Conservation (phyloP, 495 filamentous ascomycete genomes). For the Diplogelasinospora grovesii region DNA sequence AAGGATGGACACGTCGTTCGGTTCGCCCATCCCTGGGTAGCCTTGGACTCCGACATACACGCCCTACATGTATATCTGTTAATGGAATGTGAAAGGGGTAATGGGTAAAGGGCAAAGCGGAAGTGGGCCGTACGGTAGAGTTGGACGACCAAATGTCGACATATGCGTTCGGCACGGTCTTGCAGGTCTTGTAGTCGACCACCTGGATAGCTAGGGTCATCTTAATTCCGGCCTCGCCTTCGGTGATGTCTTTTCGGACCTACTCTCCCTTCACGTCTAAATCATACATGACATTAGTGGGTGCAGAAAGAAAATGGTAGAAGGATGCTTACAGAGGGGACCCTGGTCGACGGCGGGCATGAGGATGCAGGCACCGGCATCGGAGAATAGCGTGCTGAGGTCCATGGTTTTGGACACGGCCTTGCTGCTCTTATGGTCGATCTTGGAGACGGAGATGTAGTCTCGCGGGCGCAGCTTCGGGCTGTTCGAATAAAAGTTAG, state of each 20-base stretch:
- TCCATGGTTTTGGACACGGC: conserved; percentile 42
- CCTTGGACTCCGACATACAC: conserved; percentile 53
- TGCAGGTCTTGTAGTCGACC: conserved; percentile 53
- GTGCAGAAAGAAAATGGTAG: neutral
- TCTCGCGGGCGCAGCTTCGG: conserved; percentile 19
- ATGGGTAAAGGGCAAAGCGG: too few species aligned
- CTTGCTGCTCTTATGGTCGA: conserved; percentile 53
- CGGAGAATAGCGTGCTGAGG: conserved; percentile 43
- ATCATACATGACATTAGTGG: neutral
- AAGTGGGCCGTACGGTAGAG: conserved; percentile 27
- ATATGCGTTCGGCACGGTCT: conserved; percentile 50
- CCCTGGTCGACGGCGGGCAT: conserved; percentile 52
- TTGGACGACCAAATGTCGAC: conserved; percentile 54
- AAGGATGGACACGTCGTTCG: conserved; percentile 40
- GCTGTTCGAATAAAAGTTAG: too few species aligned
- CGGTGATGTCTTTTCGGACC: conserved; percentile 50
- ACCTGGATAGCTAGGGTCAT: conserved; percentile 56
- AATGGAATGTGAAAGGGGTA: too few species aligned
- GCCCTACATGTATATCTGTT: conserved; percentile 31
- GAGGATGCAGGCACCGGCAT: conserved; percentile 48
- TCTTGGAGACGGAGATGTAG: conserved; percentile 23
- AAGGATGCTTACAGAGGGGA: conserved; percentile 40
- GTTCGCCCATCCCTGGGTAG: conserved; percentile 41
- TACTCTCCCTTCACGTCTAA: conserved; percentile 34
- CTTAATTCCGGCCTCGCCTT: conserved; percentile 49